phyloP scores from a whole-genome alignment of 352 stramenopile species.

The Phytophthora melonis region DNA sequence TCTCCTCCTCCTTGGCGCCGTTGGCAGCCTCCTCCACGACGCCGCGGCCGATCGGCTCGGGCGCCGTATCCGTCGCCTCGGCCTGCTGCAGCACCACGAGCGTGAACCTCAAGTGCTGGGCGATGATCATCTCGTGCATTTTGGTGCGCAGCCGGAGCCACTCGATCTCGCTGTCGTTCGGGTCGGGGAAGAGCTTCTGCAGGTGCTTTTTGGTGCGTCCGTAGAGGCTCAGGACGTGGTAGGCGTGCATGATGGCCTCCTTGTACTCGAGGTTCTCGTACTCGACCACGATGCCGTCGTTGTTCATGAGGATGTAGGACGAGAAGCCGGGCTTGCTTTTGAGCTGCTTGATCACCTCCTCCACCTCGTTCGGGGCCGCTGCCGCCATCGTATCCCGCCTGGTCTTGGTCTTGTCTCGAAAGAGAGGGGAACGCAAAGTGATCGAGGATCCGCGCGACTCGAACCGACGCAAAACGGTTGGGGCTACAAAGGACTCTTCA shows the following conservation, averaged over 20 bases:
- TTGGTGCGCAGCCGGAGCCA: conserved; percentile 91
- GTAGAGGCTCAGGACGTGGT: conserved; percentile 92
- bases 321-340: conserved; percentile 92
- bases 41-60: conserved; percentile 32
- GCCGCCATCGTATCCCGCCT: conserved; percentile 55
- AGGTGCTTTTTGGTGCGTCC: conserved; percentile 86
- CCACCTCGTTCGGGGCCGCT: conserved; percentile 90
- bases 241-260: conserved; percentile 91
- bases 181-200: conserved; percentile 87
- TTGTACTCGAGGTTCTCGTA: conserved; percentile 94
- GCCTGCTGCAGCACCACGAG: conserved; percentile 88
- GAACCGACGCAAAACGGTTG: conserved; percentile 21
- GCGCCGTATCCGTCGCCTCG: conserved; percentile 40
- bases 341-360: conserved; percentile 93
- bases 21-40: conserved; percentile 46
- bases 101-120: conserved; percentile 89
- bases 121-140: conserved; percentile 94
- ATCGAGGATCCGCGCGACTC: neutral
- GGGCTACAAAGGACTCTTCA: neutral
- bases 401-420: neutral
- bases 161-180: conserved; percentile 90
- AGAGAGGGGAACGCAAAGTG: no score
- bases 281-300: conserved; percentile 94
- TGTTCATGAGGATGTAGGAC: conserved; percentile 94
- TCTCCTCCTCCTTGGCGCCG: conserved; percentile 58